Conservation (phyloP, 2,329 filamentous ascomycete genomes). For the Aspergillus puulaauensis region DNA sequence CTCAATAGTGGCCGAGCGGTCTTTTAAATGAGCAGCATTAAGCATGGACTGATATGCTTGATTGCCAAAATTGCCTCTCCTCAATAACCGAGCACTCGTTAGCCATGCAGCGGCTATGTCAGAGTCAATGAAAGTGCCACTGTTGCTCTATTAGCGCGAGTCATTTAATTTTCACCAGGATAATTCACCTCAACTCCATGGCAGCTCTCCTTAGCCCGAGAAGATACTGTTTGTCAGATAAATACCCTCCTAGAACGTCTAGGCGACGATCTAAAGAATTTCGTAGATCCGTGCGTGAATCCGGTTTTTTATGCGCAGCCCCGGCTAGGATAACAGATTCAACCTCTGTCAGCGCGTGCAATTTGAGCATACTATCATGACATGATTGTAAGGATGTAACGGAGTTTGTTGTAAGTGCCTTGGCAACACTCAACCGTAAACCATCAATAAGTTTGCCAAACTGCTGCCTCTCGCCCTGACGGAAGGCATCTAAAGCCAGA, state of each 20-base stretch:
- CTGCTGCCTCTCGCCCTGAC: conserved; percentile 48
- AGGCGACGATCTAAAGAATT: conserved; percentile 70
- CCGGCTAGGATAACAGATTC: conserved; percentile 67
- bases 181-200: conserved; percentile 67
- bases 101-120: conserved; percentile 86
- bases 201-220: conserved; percentile 80
- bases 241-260: conserved; percentile 84
- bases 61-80: conserved; percentile 78
- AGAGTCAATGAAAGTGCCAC: conserved; percentile 60
- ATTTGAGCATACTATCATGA: conserved; percentile 79
- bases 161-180: neutral
- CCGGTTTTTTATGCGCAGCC: conserved; percentile 17
- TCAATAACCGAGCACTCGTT: conserved; percentile 76
- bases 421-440: conserved; percentile 69
- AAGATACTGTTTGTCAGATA: conserved; percentile 90
- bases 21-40: conserved; percentile 79
- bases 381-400: conserved; percentile 80
- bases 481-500: conserved; percentile 62
- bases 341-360: conserved; percentile 85
- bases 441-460: conserved; percentile 61
- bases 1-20: conserved; percentile 87
- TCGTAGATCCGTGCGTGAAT: conserved; percentile 37
- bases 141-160: conserved; percentile 27
- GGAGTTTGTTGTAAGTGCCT: conserved; percentile 70
- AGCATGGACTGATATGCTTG: conserved; percentile 94